These are phyloP conservation scores for Calonectria ilicicola DNA, from an alignment of 2,329 filamentous ascomycete species.

Conservation along the genomic window DNA sequence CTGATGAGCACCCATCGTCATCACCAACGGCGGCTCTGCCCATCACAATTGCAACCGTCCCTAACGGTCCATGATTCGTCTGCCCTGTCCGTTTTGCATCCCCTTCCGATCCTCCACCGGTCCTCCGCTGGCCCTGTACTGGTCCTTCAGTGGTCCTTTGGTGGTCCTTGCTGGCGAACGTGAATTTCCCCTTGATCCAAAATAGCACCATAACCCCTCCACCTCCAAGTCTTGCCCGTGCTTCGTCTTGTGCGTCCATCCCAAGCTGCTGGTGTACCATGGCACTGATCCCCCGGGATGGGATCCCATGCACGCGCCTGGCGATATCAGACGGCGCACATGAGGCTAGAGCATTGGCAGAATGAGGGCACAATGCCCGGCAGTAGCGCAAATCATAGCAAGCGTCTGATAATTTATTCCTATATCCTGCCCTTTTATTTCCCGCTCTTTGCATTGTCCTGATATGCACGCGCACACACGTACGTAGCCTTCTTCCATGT, in stretches of 20 bases:
- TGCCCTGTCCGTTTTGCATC: not conserved
- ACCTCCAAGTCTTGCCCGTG: not conserved
- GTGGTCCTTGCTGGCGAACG: not conserved
- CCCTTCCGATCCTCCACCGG: not conserved
- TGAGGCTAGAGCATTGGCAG: not conserved
- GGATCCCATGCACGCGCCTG: not conserved
- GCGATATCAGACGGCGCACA: too few relatives aligned
- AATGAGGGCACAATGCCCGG: conserved; percentile 6
- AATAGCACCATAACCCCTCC: conserved; percentile 6
- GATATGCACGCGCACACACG: conserved; percentile 4
- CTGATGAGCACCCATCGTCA: conserved; percentile 11
- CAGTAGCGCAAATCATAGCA: conserved; percentile 5
- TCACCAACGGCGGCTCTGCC: conserved; percentile 6
- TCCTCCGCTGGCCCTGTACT: too few relatives aligned
- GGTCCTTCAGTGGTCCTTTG: not conserved
- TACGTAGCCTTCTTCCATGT: not conserved
- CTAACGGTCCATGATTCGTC: not conserved
- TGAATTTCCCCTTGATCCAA: conserved; percentile 5
- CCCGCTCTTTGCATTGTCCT: conserved; percentile 3
- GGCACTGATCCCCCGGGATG: not conserved
- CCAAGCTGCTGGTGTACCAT: not conserved
- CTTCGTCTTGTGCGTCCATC: not conserved
- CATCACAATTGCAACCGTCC: conserved; percentile 9
- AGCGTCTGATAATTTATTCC: conserved; percentile 1
- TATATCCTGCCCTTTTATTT: not conserved